Evolutionary conservation across 257 asterid genomes (phyloP), one percentile per base, ranked within the genome.

Genomic region (Cruciata laevipes): DNA sequence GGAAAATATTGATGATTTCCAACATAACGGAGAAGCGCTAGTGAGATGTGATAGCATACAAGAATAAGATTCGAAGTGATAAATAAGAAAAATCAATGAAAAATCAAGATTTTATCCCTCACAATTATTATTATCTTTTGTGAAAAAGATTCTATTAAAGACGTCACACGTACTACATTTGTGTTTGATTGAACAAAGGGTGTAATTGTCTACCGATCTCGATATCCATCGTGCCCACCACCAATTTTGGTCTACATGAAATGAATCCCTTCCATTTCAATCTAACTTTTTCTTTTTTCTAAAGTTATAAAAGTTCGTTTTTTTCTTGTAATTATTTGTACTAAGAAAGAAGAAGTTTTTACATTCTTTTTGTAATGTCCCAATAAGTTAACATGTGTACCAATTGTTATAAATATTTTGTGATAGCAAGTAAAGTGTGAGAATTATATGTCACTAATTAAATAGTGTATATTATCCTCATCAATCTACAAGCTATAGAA

Each of bases 181-280:
- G 55, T 47, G 20, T 47, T 47, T 47, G 55, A 47, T 47, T 47
- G 20, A 47, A 14, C 63, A 25, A 53, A 53, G 60, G 60, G 20
- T 21, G n/a, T n/a, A n/a, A n/a, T n/a, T n/a, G 60, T 53, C 60
- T 53, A 53, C 24, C 60, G 4, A 21, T 53, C 6, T 53, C 24
- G 8, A 53, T 6, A 21, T 56, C n/a, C 64, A 13, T 25, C 64
- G 64, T 59, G 64, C 64, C 64, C 64, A 30, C 64, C 64, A 59
- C 64, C 64, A 25, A 5, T 1, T 30, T 30, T 14, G 33, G 20
- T 30, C 64, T 27, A 59, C 37, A 59, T 16, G 55, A 47, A 16
- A 59, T 47, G 55, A 47, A 47, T 47, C 55, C n/a, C 55, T 17
- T 47, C 55, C 30, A 27, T 11, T 7, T 55, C 30, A 6, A n/a